Conservation (phyloP, 2,329 filamentous ascomycete species). For the Shiraia bambusicola region DNA sequence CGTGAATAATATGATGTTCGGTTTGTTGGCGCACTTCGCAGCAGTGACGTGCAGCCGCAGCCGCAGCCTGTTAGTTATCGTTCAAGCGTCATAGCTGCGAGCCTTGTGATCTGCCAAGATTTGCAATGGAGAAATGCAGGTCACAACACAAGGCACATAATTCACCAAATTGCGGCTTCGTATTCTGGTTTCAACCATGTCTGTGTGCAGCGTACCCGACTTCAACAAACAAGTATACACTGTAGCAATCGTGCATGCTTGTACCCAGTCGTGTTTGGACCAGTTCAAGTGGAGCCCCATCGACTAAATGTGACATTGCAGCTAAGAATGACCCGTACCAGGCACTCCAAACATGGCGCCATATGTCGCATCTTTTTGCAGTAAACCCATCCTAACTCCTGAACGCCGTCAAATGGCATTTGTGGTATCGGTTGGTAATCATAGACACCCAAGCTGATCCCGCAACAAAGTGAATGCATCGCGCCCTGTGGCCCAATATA, state of each 20-base stretch:
- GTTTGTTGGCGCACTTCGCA: not conserved
- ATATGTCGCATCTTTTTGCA: slow-evolving; percentile 27
- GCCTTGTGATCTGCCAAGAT: slow-evolving; percentile 13
- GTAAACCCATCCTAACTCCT: slow-evolving; percentile 28
- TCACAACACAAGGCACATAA: not conserved
- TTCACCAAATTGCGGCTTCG: not conserved
- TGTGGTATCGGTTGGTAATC: slow-evolving; percentile 37
- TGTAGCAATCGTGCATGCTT: not conserved
- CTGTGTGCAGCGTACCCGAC: not conserved
- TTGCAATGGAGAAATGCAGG: slow-evolving; percentile 2
- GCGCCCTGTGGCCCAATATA: slow-evolving; percentile 8
- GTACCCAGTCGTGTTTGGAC: not conserved
- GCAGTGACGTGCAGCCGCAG: slow-evolving; percentile 7
- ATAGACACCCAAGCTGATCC: slow-evolving; percentile 21
- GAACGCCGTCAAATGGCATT: slow-evolving; percentile 39
- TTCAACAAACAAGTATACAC: not conserved
- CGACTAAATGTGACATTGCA: not conserved
- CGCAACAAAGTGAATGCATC: slow-evolving; percentile 17
- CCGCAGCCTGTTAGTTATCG: slow-evolving; percentile 6
- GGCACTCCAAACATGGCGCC: slow-evolving; percentile 22
- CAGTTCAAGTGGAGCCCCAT: not conserved
- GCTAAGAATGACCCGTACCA: slow-evolving; percentile 4
- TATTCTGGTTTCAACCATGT: not conserved
- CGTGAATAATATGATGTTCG: slow-evolving; percentile 3
- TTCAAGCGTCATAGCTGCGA: slow-evolving; percentile 10